Evolutionary conservation across 2,329 filamentous ascomycete species (phyloP), one percentile per base, ranked within the genome.

Genomic region (Pyrenophora graminea): DNA sequence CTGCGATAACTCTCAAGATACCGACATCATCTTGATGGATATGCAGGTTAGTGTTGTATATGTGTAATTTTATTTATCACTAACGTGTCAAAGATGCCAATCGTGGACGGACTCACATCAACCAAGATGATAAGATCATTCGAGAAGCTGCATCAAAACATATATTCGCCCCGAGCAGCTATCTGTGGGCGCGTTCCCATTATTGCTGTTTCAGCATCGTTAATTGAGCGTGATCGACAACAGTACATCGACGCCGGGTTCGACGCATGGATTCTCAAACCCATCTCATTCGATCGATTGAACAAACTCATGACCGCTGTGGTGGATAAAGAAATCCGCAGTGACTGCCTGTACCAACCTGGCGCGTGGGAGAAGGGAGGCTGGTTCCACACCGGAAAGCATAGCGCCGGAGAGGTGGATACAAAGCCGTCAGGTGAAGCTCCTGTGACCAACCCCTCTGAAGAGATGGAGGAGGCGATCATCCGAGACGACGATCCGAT

Each of bases 221-320:
- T 96, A 1, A 66, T 89, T 1, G 91, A 96, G 68, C 81, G 79
- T 15, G 82, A 91, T 38, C 82, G 77, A 43, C 78, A 86, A 34
- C 82, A 74, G 0, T 96, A 96, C 60, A 82, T 91, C 37, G 80
- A 88, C 38, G 85, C 85, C 6, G 91, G 91, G 0, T 96, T 96
- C 60, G 91, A 96, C 60, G 91, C 88, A 19, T 96, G 91, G 91
- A 91, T 96, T 21, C 76, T 95, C 50, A 96, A 96, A 66, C 91
- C 91, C 0, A 89, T 96, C 38, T 86, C 93, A 53, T 95, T 96
- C 67, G 84, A 85, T 59, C 82, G 90, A 7, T 78, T 96, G 0
- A 84, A 84, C 51, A 79, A 81, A 18, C 77, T 96, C 6, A 79
- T 96, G 48, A 72, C 77, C 1, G 90, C 90, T 1, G 89, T 94